phyloP scores from a whole-genome alignment of 345 rosid species.

The Limnanthes douglasii region DNA sequence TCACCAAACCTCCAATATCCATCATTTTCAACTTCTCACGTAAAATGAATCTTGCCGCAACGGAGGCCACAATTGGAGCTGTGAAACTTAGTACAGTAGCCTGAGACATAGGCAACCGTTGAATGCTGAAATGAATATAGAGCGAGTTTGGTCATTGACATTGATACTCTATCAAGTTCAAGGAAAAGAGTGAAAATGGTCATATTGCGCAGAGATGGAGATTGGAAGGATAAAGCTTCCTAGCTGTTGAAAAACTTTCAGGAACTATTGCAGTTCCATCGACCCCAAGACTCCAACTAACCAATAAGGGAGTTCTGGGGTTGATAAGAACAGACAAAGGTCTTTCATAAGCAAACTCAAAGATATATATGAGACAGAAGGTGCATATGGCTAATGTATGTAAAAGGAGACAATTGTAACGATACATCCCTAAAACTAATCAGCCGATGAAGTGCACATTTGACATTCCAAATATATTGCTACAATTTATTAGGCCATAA shows the following conservation, averaged over 20 bases:
- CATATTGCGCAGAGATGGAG: background rate
- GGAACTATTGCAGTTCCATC: no score
- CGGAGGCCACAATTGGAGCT: slow-evolving; percentile 69
- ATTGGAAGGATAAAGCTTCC: no score
- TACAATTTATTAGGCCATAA: background rate
- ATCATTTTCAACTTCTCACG: slow-evolving; percentile 61
- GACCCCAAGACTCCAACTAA: no score
- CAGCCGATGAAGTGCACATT: no score
- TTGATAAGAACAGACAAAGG: background rate
- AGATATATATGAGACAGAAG: background rate
- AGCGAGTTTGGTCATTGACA: background rate
- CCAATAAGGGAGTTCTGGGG: background rate
- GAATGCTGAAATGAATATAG: slow-evolving; percentile 51
- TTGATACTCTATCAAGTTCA: background rate
- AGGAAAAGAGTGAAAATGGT: background rate
- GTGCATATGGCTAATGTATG: background rate
- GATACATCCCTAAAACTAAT: no score
- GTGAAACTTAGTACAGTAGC: slow-evolving; percentile 61
- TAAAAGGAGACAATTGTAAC: background rate
- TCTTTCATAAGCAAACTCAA: background rate
- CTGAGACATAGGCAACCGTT: slow-evolving; percentile 60
- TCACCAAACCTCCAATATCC: slow-evolving; percentile 53
- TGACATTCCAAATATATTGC: no score
- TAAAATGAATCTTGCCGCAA: slow-evolving; percentile 54
- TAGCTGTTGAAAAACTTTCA: no score